Evolutionary conservation across 2,329 filamentous ascomycete genomes (phyloP).

Genomic region (Tolypocladium amazonense): DNA sequence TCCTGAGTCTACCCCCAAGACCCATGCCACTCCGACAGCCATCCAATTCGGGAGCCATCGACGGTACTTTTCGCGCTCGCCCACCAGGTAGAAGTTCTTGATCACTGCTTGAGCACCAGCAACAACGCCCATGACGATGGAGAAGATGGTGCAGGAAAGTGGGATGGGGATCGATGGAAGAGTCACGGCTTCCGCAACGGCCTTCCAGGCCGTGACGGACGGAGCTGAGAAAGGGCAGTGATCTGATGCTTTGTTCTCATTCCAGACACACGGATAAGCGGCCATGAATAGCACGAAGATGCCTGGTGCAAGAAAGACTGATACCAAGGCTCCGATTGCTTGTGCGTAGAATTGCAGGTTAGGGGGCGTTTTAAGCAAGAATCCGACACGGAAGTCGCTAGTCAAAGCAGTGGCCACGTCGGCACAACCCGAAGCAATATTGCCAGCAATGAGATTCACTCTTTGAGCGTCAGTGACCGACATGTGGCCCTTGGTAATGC

Average conservation of each 20-base stretch:
- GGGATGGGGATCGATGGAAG: constrained; percentile 45
- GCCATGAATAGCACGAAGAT: constrained; percentile 58
- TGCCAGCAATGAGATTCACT: constrained; percentile 55
- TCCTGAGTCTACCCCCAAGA: constrained; percentile 40
- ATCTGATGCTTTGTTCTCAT: constrained; percentile 21
- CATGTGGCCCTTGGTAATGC: constrained; percentile 46
- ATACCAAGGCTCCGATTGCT: constrained; percentile 48
- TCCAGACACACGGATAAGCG: constrained; percentile 58
- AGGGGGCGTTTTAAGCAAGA: constrained; percentile 54
- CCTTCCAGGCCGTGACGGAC: constrained; percentile 55
- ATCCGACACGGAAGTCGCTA: constrained; percentile 57
- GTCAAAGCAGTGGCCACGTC: constrained; percentile 43
- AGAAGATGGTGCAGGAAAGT: constrained; percentile 41
- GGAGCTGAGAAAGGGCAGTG: constrained; percentile 50
- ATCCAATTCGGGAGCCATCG: constrained; percentile 54
- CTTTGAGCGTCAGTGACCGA: constrained; percentile 41
- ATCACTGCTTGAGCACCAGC: constrained; percentile 39
- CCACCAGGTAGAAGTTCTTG: constrained; percentile 43
- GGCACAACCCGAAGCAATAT: constrained; percentile 44
- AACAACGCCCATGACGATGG: constrained; percentile 41
- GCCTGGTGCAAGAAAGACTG: constrained; percentile 56
- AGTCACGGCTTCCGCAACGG: constrained; percentile 51
- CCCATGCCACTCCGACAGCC: constrained; percentile 48
- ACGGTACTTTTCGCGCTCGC: constrained; percentile 40
- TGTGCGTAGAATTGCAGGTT: constrained; percentile 58